These are phyloP conservation scores for Candida buenavistaensis DNA, from an alignment of 1,139 yeast genomes.

Conservation along the genomic window DNA sequence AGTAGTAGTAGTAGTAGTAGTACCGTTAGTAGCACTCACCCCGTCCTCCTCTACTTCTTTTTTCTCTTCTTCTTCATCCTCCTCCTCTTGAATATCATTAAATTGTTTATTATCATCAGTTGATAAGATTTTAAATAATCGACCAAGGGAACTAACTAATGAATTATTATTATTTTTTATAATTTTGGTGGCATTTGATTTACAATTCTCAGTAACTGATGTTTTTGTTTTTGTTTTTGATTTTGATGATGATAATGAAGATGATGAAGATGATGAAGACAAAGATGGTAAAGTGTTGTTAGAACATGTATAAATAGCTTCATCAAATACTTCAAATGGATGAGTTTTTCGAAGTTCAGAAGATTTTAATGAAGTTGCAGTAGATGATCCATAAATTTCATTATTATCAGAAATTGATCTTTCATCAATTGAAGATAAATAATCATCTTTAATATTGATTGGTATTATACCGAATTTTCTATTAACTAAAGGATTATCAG, in stretches of 20 bases:
- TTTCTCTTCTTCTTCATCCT: no score
- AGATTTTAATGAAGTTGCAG: constrained; percentile 19
- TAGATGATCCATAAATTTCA: constrained; percentile 1
- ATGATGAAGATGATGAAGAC: constrained; percentile 5
- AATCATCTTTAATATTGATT: constrained; percentile 30
- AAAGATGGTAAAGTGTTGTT: constrained; percentile 3
- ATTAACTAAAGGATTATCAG: constrained; percentile 54
- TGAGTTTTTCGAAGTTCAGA: constrained; percentile 50
- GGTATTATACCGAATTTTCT: constrained; percentile 49
- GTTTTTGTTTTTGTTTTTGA: constrained; percentile 1
- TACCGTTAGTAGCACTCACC: no score
- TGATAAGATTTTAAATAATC: constrained; percentile 36
- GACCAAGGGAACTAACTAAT: constrained; percentile 38
- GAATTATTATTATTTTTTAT: constrained; percentile 27
- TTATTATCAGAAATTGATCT: constrained; percentile 10
- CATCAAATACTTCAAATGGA: constrained; percentile 76
- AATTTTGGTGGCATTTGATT: no score
- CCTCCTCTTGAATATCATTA: constrained; percentile 8
- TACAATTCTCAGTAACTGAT: no score
- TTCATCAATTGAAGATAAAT: constrained; percentile 21
- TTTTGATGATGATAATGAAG: constrained; percentile 1
- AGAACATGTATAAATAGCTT: constrained; percentile 64
- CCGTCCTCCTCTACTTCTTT: no score
- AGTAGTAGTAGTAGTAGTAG: not conserved
- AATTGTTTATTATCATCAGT: constrained; percentile 20